phyloP scores from a whole-genome alignment of 176 grass and related monocot species.

The Ananas comosus region DNA sequence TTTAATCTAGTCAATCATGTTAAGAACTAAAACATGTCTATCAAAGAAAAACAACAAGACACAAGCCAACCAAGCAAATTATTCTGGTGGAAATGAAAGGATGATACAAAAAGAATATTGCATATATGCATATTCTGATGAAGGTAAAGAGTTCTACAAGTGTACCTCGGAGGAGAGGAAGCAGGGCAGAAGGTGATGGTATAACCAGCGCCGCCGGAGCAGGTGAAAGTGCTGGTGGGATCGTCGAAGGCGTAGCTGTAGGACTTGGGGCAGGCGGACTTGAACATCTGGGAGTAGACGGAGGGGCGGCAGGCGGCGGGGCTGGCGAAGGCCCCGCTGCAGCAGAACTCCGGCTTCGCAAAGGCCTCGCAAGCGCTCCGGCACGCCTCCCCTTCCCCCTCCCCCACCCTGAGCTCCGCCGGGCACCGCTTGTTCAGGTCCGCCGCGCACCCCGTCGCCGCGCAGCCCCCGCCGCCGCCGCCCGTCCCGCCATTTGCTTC shows the following conservation, averaged over 20 bases:
- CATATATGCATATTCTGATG: background rate
- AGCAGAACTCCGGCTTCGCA: slow-evolving; percentile 85
- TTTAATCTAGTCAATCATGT: too few relatives aligned
- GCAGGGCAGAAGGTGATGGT: slow-evolving; percentile 90
- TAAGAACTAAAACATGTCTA: too few relatives aligned
- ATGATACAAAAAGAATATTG: too few relatives aligned
- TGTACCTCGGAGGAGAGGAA: slow-evolving; percentile 14
- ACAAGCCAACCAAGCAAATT: too few relatives aligned
- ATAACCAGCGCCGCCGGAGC: slow-evolving; percentile 63
- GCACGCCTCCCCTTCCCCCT: slow-evolving; percentile 53
- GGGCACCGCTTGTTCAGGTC: slow-evolving; percentile 82
- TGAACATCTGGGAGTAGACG: slow-evolving; percentile 76
- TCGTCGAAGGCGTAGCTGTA: slow-evolving; percentile 98
- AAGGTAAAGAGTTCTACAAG: background rate
- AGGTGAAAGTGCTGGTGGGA: slow-evolving; percentile 85
- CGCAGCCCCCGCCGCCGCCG: slow-evolving; percentile 28
- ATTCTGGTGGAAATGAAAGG: too few relatives aligned
- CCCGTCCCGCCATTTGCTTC: slow-evolving; percentile 26
- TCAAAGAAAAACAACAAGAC: too few relatives aligned
- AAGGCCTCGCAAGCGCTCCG: slow-evolving; percentile 88
- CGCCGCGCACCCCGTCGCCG: slow-evolving; percentile 50
- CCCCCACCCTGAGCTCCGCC: slow-evolving; percentile 43
- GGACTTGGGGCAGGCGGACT: slow-evolving; percentile 80
- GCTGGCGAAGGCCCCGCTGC: slow-evolving; percentile 75
- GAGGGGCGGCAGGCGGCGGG: slow-evolving; percentile 67